Evolutionary conservation across 805 yeast genomes (phyloP).

Genomic region (Candida odintsovae): DNA sequence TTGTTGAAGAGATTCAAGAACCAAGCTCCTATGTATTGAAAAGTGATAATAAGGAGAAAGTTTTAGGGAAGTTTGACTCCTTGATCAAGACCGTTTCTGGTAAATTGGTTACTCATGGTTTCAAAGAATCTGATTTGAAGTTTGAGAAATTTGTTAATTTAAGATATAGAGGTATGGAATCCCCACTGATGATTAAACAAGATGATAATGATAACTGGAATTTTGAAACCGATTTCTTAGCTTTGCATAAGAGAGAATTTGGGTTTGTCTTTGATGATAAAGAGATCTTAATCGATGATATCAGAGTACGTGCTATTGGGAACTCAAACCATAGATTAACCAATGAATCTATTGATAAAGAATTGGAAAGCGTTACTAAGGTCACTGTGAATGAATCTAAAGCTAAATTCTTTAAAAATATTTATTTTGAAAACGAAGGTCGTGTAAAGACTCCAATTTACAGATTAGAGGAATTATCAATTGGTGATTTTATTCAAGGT

Average conservation of each 20-base stretch:
- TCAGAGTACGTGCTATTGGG: conserved; percentile 72
- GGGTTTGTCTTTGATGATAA: conserved; percentile 60
- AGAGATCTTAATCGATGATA: conserved; percentile 61
- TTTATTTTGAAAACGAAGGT: conserved; percentile 49
- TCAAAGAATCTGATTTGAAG: conserved; percentile 35
- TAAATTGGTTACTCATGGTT: conserved; percentile 49
- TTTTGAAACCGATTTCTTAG: conserved; percentile 41
- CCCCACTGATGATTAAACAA: conserved; percentile 64
- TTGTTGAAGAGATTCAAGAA: conserved; percentile 72
- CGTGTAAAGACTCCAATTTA: conserved; percentile 49
- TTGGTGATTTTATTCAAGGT: conserved; percentile 53
- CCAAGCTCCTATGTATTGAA: conserved; percentile 51
- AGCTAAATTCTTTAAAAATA: conserved; percentile 34
- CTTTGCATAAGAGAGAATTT: conserved; percentile 62
- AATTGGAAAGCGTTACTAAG: conserved; percentile 34
- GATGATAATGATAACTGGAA: conserved; percentile 20
- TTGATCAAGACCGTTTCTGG: conserved; percentile 38
- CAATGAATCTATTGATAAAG: conserved; percentile 45
- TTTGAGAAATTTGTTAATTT: conserved; percentile 68
- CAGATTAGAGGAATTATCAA: conserved; percentile 42
- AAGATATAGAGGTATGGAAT: conserved; percentile 87
- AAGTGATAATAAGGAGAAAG: conserved; percentile 23
- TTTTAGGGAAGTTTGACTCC: conserved; percentile 40
- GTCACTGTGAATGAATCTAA: conserved; percentile 21
- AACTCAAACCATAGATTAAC: conserved; percentile 36